Evolutionary conservation across 805 yeast genomes (phyloP), one percentile per base, ranked within the genome.

Genomic region (Yarrowia sp.): DNA sequence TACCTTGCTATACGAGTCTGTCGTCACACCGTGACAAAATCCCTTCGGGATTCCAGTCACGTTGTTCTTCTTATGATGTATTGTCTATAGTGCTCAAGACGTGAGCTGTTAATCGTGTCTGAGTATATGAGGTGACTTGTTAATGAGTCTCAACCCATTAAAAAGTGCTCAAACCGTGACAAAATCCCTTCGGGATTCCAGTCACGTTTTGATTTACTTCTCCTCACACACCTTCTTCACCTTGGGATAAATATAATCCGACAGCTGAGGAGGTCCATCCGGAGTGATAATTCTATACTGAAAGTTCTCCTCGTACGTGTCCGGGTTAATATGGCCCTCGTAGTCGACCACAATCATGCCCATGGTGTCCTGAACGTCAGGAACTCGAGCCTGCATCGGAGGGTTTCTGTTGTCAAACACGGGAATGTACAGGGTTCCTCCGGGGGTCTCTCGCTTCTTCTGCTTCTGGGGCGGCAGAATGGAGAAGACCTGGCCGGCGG

Each of bases 361-460:
- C 64, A 86, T 80, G 1, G 86, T 85, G 71, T 88, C 89, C 70
- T 88, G 91, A 9, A 88, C 83, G 20, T 87, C 89, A 0, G 94
- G 91, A 14, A 83, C 84, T 71, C 95, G 80, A 40, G 88, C 88
- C 69, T 83, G 85, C 24, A 83, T 78, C 0, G 94, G 92, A 0
- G 85, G 82, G 56, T 82, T 84, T 69, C 95, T 81, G 70, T 87
- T 80, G 74, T 90, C 96, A 71, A 85, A 88, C 52, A 91, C 84
- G 9, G 92, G 91, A 88, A 89, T 85, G 75, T 78, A 86, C 0
- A 83, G 78, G 20, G 79, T 46, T 14, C 66, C 66, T 19, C 64
- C 64, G 9, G 64, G 64, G 19, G 55, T 36, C 1, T 34, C 24
- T 14, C 46, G 46, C 66, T 61, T 61, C 79, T 14, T 84, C 47